A percentile compares a stretch with the other conserved stretches of the same genome.
Conservation (phyloP, 192 early-diverging fungal genomes). For the Pilobolus umbonatus region DNA sequence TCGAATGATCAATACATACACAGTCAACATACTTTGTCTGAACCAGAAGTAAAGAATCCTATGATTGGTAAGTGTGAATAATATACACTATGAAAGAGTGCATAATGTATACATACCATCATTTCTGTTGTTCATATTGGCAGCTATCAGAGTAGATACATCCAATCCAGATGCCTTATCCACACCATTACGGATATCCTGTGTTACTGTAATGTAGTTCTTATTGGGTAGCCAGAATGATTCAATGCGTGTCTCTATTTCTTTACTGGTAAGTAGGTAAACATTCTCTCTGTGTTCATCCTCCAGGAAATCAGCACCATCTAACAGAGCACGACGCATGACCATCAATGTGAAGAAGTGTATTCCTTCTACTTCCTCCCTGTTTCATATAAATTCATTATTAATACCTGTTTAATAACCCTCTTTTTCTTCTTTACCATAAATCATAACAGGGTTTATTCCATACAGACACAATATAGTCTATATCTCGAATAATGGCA, state of each 20-base stretch:
- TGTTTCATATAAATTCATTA: too few species aligned
- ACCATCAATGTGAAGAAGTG: conserved; percentile 70
- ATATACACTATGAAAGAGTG: background rate
- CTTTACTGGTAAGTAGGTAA: background rate
- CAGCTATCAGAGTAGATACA: conserved; percentile 53
- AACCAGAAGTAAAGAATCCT: conserved; percentile 22
- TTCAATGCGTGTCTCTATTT: conserved; percentile 14
- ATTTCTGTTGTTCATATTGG: conserved; percentile 26
- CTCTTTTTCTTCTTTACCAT: conserved; percentile 40
- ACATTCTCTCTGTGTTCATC: background rate
- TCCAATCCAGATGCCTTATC: conserved; percentile 52
- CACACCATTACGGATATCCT: conserved; percentile 34
- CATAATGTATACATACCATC: conserved; percentile 15
- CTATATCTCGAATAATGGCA: conserved; percentile 52
- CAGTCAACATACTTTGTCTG: conserved; percentile 13
- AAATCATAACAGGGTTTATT: conserved; percentile 48
- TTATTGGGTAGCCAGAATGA: conserved; percentile 39
- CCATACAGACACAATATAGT: conserved; percentile 56
- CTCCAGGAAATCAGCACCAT: conserved; percentile 40
- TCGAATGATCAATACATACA: background rate
- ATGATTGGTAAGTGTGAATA: too few species aligned
- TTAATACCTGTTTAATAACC: background rate
- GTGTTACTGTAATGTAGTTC: conserved; percentile 33
- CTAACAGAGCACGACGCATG: conserved; percentile 52
- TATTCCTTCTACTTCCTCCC: conserved; percentile 63